These are phyloP conservation scores for Orbilia oligospora DNA, from an alignment of 2,329 filamentous ascomycete genomes.

Conservation along the genomic window DNA sequence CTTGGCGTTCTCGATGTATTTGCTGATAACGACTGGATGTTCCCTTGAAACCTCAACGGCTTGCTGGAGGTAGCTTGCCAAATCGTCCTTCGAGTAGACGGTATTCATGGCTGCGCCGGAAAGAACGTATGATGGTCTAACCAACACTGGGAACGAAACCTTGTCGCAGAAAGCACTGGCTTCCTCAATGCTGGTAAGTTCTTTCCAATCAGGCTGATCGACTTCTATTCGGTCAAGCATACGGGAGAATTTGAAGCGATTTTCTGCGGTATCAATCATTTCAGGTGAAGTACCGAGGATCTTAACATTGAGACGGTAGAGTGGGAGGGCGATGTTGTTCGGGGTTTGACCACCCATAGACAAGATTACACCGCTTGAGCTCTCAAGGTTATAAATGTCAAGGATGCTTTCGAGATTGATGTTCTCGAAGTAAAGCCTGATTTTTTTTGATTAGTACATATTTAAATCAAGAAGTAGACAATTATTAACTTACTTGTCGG, in stretches of 20 bases:
- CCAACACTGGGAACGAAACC: constrained; percentile 92
- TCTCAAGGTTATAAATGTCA: constrained; percentile 92
- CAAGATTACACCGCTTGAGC: constrained; percentile 85
- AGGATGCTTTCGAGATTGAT: constrained; percentile 91
- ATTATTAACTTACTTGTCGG: constrained; percentile 73
- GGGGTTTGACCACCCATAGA: constrained; percentile 98
- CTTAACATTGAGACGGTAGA: constrained; percentile 90
- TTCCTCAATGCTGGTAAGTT: constrained; percentile 93
- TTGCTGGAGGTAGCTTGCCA: constrained; percentile 89
- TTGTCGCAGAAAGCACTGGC: constrained; percentile 87
- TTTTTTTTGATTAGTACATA: constrained; percentile 11
- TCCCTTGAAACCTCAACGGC: constrained; percentile 94
- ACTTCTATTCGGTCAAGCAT: constrained; percentile 96
- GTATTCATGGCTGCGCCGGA: constrained; percentile 99
- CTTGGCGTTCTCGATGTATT: constrained; percentile 99
- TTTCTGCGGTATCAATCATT: constrained; percentile 98
- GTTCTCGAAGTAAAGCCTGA: constrained; percentile 88
- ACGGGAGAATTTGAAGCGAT: constrained; percentile 97
- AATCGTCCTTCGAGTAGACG: constrained; percentile 93
- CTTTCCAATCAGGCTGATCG: constrained; percentile 98
- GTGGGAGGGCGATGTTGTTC: constrained; percentile 94
- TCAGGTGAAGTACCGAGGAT: constrained; percentile 95
- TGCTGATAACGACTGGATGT: constrained; percentile 97
- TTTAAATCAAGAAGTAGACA: neutral
- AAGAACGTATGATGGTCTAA: constrained; percentile 95